Conservation (phyloP, 2,329 filamentous ascomycete species). For the Aspergillus fischeri region DNA sequence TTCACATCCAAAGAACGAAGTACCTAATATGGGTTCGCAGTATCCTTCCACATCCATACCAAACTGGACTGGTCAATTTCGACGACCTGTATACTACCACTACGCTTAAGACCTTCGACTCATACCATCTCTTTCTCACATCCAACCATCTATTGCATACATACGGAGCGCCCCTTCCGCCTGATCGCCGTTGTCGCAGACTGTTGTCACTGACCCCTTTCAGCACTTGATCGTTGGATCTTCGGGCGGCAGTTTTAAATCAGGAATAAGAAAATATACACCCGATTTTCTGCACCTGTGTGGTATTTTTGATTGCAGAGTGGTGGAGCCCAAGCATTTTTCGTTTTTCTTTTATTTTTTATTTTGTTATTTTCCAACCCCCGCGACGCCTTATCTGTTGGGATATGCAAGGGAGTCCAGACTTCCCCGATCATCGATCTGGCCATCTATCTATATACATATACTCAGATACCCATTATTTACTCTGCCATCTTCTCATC, state of each 20-base stretch:
- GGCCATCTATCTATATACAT: conserved; percentile 9
- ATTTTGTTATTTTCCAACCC: conserved; percentile 3
- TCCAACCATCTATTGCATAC: neutral
- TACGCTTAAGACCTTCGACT: neutral
- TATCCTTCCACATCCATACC: neutral
- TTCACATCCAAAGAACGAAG: neutral
- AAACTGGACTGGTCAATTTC: conserved; percentile 11
- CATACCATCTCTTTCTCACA: neutral
- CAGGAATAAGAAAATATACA: neutral
- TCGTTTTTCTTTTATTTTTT: neutral
- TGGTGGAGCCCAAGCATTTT: conserved; percentile 11
- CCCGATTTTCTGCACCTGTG: conserved; percentile 9
- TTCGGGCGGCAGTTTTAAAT: neutral
- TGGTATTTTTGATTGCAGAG: conserved; percentile 14
- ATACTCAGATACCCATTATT: conserved; percentile 1
- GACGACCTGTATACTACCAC: neutral
- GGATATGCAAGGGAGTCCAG: conserved; percentile 25
- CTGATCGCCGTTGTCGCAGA: conserved; percentile 18
- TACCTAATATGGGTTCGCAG: neutral
- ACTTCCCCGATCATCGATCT: conserved; percentile 23
- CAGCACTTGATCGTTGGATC: conserved; percentile 6
- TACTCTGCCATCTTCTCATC: conserved; percentile 2
- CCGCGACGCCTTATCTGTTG: conserved; percentile 23
- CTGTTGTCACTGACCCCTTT: conserved; percentile 5
- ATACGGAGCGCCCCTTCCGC: conserved; percentile 18